Conservation (phyloP, 1,284 basidiomycete species). For the Sparassis latifolia region DNA sequence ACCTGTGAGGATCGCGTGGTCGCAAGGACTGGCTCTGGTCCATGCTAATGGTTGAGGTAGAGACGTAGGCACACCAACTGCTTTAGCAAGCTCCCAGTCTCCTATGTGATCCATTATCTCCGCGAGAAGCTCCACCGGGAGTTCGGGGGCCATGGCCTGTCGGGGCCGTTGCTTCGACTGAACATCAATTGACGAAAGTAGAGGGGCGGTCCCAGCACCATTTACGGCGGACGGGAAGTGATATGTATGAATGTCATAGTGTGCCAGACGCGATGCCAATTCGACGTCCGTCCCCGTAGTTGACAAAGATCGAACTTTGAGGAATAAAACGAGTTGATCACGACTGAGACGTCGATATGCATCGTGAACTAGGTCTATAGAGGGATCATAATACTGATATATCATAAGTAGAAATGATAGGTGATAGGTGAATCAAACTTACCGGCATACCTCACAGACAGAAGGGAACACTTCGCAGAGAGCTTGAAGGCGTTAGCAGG, state of each 20-base stretch:
- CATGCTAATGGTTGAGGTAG: constrained; percentile 61
- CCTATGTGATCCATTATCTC: constrained; percentile 71
- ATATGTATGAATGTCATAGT: constrained; percentile 67
- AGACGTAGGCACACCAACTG: constrained; percentile 66
- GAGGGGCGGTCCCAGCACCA: constrained; percentile 5
- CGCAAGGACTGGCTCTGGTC: constrained; percentile 59
- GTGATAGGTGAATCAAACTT: neutral
- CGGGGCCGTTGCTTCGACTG: constrained; percentile 16
- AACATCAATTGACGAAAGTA: constrained; percentile 6
- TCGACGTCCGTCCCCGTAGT: constrained; percentile 53
- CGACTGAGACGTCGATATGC: constrained; percentile 65
- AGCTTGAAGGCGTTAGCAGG: neutral
- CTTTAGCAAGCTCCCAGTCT: constrained; percentile 76
- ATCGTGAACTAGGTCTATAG: constrained; percentile 43
- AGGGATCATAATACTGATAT: constrained; percentile 17
- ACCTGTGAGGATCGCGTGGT: constrained; percentile 63
- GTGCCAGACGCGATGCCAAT: constrained; percentile 59
- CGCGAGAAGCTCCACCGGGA: constrained; percentile 71
- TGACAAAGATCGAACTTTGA: constrained; percentile 60
- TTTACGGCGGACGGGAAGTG: constrained; percentile 40
- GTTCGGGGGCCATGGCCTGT: constrained; percentile 39
- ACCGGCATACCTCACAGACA: neutral
- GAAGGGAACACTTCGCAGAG: neutral
- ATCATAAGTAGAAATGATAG: constrained; percentile 9
- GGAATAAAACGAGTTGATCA: constrained; percentile 66